These are phyloP conservation scores for Fimicolochytrium jonesii DNA, from an alignment of 192 early-diverging fungal species.

Conservation along the genomic window DNA sequence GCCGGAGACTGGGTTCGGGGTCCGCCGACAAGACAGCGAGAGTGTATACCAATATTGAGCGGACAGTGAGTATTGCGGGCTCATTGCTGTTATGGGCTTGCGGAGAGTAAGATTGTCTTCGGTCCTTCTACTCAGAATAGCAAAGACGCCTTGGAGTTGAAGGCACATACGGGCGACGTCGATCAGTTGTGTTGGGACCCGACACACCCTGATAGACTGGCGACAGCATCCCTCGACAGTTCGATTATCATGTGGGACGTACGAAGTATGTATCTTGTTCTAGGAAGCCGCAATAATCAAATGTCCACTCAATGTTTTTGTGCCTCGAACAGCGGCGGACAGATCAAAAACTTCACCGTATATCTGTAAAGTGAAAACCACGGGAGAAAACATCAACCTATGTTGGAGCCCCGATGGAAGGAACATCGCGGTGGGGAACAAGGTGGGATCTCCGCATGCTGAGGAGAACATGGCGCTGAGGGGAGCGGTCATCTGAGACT, in stretches of 20 bases:
- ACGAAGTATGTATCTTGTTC: conserved; percentile 52
- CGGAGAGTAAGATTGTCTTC: no score
- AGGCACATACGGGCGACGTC: conserved; percentile 73
- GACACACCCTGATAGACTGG: conserved; percentile 61
- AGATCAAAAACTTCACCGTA: conserved; percentile 47
- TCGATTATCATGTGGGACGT: conserved; percentile 81
- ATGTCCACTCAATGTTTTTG: no score
- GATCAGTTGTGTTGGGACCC: conserved; percentile 81
- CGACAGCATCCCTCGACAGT: conserved; percentile 72
- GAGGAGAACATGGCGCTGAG: not conserved
- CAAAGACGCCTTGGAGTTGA: conserved; percentile 60
- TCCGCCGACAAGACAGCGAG: conserved; percentile 72
- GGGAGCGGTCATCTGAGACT: not conserved
- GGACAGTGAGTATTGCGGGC: conserved; percentile 38
- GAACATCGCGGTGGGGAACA: conserved; percentile 76
- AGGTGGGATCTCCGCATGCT: no score
- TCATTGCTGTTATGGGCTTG: not conserved
- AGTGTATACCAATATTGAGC: conserved; percentile 58
- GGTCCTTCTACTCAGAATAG: conserved; percentile 14
- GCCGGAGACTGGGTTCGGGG: conserved; percentile 62
- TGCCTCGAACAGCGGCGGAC: conserved; percentile 16
- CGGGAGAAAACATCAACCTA: conserved; percentile 82
- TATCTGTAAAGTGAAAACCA: conserved; percentile 56
- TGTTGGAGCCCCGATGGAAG: conserved; percentile 77
- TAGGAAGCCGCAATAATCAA: no score